phyloP scores from a whole-genome alignment of 192 early-diverging fungal species.

The Radiomyces spectabilis region DNA sequence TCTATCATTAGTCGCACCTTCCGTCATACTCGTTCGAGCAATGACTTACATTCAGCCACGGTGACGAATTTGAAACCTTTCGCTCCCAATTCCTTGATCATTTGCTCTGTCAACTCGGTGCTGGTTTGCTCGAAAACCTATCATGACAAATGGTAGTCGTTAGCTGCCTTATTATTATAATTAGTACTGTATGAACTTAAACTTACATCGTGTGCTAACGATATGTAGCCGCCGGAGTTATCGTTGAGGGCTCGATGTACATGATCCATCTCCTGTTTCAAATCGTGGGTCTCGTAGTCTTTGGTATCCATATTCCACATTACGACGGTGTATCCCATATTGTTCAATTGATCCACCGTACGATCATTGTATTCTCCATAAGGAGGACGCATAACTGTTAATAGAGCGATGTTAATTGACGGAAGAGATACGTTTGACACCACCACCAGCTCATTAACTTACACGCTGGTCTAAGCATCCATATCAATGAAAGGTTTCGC shows the following conservation, averaged over 20 bases:
- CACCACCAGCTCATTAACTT: not conserved
- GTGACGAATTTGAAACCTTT: constrained; percentile 12
- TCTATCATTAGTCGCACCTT: too few relatives aligned
- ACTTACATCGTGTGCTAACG: constrained; percentile 31
- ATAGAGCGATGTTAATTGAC: not conserved
- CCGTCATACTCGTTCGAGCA: too few relatives aligned
- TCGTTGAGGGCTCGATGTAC: constrained; percentile 1
- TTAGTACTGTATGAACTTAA: not conserved
- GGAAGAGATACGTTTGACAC: not conserved
- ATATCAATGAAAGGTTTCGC: not conserved
- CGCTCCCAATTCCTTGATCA: not conserved
- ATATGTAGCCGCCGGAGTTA: constrained; percentile 24
- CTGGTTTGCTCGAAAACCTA: constrained; percentile 13
- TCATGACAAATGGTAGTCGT: not conserved
- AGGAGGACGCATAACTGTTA: constrained; percentile 32
- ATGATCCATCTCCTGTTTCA: constrained; percentile 1
- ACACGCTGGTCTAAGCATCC: constrained; percentile 17
- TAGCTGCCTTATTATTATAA: not conserved
- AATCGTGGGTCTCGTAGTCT: constrained; percentile 25
- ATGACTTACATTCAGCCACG: constrained; percentile 16
- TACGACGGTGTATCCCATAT: constrained; percentile 25
- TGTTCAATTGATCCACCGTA: constrained; percentile 9
- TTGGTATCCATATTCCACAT: constrained; percentile 35
- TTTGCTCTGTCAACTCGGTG: not conserved
- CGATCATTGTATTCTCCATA: constrained; percentile 25